Conservation (phyloP, 441 rosid species). For the Brassica balearica region DNA sequence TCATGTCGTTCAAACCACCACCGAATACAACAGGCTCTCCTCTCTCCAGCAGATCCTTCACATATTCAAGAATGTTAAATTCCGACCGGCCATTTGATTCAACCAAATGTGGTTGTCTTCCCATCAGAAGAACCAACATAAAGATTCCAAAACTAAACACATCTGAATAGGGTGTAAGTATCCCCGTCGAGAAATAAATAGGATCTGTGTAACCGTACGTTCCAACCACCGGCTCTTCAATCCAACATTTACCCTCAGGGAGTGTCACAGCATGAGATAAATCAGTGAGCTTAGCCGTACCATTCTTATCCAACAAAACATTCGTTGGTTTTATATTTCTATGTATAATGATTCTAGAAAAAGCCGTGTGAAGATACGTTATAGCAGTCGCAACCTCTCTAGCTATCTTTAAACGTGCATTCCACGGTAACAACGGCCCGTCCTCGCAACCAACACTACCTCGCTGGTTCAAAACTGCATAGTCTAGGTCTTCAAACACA, state of each 20-base stretch:
- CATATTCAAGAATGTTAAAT: too few relatives aligned
- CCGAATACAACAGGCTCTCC: background rate
- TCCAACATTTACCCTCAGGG: slow-evolving; percentile 10
- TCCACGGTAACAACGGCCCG: background rate
- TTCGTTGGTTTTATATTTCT: slow-evolving; percentile 13
- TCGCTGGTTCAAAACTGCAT: slow-evolving; percentile 15
- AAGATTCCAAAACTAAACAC: slow-evolving; percentile 31
- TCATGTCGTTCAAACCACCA: background rate
- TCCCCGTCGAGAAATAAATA: too few relatives aligned
- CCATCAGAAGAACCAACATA: slow-evolving; percentile 32
- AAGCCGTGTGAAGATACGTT: slow-evolving; percentile 30
- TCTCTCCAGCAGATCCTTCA: slow-evolving; percentile 2
- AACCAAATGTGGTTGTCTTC: background rate
- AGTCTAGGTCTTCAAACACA: slow-evolving; percentile 40
- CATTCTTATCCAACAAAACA: slow-evolving; percentile 20
- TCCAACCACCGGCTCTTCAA: background rate
- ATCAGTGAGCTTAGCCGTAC: slow-evolving; percentile 17
- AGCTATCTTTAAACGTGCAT: slow-evolving; percentile 1
- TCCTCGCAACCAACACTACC: background rate
- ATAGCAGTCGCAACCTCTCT: slow-evolving; percentile 19
- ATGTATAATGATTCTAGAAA: slow-evolving; percentile 23
- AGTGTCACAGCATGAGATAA: background rate
- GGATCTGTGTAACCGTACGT: slow-evolving; percentile 14
- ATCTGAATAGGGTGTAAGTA: background rate
- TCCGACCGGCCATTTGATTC: too few relatives aligned